phyloP scores from a whole-genome alignment of 371 early-diverging fungal genomes.

The Mortierella sp. region DNA sequence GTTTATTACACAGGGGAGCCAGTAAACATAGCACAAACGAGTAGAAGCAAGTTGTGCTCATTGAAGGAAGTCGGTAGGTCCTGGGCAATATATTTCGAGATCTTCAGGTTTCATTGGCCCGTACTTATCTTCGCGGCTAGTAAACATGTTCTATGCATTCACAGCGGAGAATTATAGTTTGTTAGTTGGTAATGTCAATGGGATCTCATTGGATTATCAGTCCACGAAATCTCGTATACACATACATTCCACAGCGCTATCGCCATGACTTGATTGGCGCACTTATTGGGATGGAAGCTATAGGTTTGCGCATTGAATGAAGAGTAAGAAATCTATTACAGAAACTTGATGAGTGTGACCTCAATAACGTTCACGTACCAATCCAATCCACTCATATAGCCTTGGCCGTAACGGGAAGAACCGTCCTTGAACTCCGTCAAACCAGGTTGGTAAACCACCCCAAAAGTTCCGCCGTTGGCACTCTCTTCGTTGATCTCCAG shows the following conservation, averaged over 20 bases:
- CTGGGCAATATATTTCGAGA: conserved; percentile 63
- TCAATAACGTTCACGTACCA: conserved; percentile 57
- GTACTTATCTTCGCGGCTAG: conserved; percentile 57
- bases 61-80: conserved; percentile 64
- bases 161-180: background rate
- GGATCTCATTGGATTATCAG: background rate
- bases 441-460: conserved; percentile 73
- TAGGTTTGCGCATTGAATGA: background rate
- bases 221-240: background rate
- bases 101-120: conserved; percentile 54
- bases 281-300: conserved; percentile 77
- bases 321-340: background rate
- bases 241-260: conserved; percentile 74
- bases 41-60: conserved; percentile 26
- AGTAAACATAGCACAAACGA: background rate
- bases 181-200: background rate
- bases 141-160: conserved; percentile 67
- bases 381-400: conserved; percentile 73
- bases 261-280: conserved; percentile 76
- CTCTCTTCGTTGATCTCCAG: conserved; percentile 59
- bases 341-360: background rate
- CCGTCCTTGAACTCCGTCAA: conserved; percentile 64
- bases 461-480: conserved; percentile 59
- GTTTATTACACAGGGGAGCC: background rate
- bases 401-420: conserved; percentile 64